Percentiles rank a stretch among this genome's conserved stretches.
Evolutionary conservation across 176 grass and related monocot species (phyloP).

Genomic region (Triticum timopheevii): DNA sequence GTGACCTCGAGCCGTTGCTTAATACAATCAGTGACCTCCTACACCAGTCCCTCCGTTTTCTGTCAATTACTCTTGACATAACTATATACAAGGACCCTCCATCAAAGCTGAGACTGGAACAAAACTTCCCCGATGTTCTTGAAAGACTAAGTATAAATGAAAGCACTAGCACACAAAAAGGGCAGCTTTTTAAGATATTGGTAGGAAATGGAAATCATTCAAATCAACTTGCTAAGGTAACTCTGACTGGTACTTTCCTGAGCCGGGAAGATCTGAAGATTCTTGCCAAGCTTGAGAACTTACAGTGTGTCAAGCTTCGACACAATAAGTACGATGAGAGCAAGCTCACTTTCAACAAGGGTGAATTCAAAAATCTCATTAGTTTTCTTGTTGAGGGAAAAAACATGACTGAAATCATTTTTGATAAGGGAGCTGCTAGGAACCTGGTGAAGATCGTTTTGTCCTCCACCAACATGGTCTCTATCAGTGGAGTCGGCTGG

Average conservation of each 20-base stretch:
- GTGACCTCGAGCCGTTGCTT: neutral
- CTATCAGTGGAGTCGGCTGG: neutral
- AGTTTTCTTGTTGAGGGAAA: neutral
- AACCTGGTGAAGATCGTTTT: neutral
- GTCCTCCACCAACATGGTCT: neutral
- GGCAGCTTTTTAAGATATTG: neutral
- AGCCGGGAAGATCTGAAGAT: neutral
- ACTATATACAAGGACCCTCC: neutral
- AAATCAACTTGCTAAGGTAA: neutral
- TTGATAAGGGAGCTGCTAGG: neutral
- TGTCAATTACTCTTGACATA: neutral
- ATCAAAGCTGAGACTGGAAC: neutral
- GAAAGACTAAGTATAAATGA: no score
- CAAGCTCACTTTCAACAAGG: neutral
- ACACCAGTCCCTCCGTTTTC: neutral
- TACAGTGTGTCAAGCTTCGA: neutral
- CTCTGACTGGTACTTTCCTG: neutral
- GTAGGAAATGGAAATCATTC: rapidly evolving
- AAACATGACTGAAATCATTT: neutral
- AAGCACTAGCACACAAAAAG: neutral
- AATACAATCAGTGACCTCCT: neutral
- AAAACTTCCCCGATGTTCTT: neutral
- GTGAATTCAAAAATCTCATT: neutral
- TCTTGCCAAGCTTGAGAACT: neutral
- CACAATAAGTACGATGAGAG: neutral